Conservation (phyloP, 805 yeast genomes). For the Blastobotrys parvus region DNA sequence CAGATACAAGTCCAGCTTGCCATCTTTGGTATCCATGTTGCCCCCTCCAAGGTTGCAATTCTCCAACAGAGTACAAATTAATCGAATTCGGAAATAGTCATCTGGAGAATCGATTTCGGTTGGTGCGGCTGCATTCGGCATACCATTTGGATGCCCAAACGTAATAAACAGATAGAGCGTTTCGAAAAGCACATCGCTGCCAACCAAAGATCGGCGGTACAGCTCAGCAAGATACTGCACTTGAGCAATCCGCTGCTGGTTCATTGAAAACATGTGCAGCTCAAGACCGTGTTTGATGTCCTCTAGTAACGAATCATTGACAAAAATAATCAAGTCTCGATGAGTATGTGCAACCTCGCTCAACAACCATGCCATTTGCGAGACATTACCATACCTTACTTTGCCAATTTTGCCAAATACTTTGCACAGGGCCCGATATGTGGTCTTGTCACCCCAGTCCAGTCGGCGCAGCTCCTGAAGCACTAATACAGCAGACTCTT, state of each 20-base stretch:
- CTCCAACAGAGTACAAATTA: conserved; percentile 40
- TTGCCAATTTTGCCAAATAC: conserved; percentile 54
- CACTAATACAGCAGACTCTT: conserved; percentile 30
- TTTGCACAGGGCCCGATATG: conserved; percentile 29
- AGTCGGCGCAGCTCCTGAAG: conserved; percentile 35
- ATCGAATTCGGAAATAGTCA: conserved; percentile 63
- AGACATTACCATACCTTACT: conserved; percentile 49
- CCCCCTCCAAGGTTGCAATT: conserved; percentile 9
- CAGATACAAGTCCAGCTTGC: conserved; percentile 35
- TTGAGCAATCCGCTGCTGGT: conserved; percentile 54
- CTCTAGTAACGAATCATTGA: conserved; percentile 60
- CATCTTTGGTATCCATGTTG: conserved; percentile 1
- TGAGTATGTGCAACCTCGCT: conserved; percentile 29
- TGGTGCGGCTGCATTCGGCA: conserved; percentile 39
- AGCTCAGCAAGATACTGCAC: conserved; percentile 53
- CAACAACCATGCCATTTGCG: conserved; percentile 42
- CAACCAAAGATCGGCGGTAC: conserved; percentile 40
- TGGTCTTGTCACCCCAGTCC: conserved; percentile 37
- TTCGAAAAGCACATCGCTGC: conserved; percentile 39
- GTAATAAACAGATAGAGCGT: conserved; percentile 49
- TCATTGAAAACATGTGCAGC: conserved; percentile 46
- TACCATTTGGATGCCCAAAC: conserved; percentile 55
- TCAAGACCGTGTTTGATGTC: conserved; percentile 60
- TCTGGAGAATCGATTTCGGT: conserved; percentile 51
- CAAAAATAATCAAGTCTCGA: conserved; percentile 34